These are phyloP conservation scores for Mucor irregularis DNA, from an alignment of 371 early-diverging fungal species.

Conservation along the genomic window DNA sequence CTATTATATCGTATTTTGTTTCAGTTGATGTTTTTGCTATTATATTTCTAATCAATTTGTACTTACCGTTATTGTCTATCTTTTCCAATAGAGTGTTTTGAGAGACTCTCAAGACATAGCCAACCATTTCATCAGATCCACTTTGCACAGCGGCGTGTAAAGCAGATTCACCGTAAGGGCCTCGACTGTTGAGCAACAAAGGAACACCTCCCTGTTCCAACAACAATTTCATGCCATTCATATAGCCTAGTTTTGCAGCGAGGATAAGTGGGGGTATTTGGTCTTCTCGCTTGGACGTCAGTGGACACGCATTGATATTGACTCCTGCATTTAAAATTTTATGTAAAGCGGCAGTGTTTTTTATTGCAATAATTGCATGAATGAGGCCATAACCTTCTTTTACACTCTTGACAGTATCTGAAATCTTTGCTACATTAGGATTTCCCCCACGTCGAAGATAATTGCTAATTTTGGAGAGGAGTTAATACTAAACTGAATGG, in stretches of 20 bases:
- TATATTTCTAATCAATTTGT: too few species aligned
- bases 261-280: conserved; percentile 33
- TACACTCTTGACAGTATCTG: conserved; percentile 30
- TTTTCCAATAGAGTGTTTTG: conserved; percentile 23
- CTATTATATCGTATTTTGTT: conserved; percentile 12
- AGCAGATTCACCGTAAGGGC: conserved; percentile 32
- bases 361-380: conserved; percentile 39
- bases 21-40: not conserved
- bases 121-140: conserved; percentile 29
- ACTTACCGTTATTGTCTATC: conserved; percentile 32
- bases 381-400: conserved; percentile 48
- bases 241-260: conserved; percentile 37
- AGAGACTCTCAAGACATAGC: conserved; percentile 23
- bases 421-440: conserved; percentile 47
- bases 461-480: conserved; percentile 21
- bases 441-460: conserved; percentile 47
- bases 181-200: conserved; percentile 17
- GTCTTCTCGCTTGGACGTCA: conserved; percentile 22
- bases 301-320: conserved; percentile 30
- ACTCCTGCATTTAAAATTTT: conserved; percentile 39
- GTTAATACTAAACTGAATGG: not conserved
- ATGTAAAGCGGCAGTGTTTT: conserved; percentile 29
- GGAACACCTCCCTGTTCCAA: conserved; percentile 28
- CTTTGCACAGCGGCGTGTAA: conserved; percentile 41
- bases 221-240: conserved; percentile 34